A percentile compares a stretch with the other conserved stretches of the same genome.
These are phyloP conservation scores for Ehretia macrophylla DNA, from an alignment of 257 asterid species.

Conservation along the genomic window DNA sequence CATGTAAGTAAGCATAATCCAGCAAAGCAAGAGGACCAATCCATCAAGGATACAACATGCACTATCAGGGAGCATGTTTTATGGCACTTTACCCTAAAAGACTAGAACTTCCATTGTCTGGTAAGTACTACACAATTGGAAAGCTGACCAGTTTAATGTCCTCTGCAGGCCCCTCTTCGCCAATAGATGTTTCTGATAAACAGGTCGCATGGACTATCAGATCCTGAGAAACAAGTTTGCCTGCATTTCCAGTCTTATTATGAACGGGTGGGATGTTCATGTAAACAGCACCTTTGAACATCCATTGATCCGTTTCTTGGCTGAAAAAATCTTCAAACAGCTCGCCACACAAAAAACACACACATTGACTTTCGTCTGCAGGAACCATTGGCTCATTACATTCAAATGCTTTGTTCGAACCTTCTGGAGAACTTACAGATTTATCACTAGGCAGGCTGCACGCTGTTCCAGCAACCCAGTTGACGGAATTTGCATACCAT, in stretches of 20 bases:
- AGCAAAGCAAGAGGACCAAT: no score
- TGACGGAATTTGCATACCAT: constrained; percentile 52
- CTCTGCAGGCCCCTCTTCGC: constrained; percentile 33
- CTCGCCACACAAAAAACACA: constrained; percentile 80
- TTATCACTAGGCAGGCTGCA: constrained; percentile 18
- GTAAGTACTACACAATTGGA: background rate
- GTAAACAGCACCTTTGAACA: constrained; percentile 78
- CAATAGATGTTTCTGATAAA: constrained; percentile 39
- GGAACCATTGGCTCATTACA: constrained; percentile 9
- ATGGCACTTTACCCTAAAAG: no score
- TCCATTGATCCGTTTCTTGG: constrained; percentile 59
- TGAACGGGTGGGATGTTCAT: constrained; percentile 28
- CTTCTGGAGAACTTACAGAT: constrained; percentile 28
- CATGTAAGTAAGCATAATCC: no score
- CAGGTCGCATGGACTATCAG: constrained; percentile 73
- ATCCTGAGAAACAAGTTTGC: constrained; percentile 27
- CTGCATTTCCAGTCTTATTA: constrained; percentile 19
- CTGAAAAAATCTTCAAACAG: constrained; percentile 70
- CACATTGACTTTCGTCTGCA: constrained; percentile 81
- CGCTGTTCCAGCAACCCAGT: constrained; percentile 49
- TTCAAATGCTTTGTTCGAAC: constrained; percentile 24
- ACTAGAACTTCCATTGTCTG: no score
- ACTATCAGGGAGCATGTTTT: no score
- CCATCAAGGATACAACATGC: no score
- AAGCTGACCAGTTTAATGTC: constrained; percentile 49